Conservation (phyloP, 1,139 yeast species). For the Candida sp. region DNA sequence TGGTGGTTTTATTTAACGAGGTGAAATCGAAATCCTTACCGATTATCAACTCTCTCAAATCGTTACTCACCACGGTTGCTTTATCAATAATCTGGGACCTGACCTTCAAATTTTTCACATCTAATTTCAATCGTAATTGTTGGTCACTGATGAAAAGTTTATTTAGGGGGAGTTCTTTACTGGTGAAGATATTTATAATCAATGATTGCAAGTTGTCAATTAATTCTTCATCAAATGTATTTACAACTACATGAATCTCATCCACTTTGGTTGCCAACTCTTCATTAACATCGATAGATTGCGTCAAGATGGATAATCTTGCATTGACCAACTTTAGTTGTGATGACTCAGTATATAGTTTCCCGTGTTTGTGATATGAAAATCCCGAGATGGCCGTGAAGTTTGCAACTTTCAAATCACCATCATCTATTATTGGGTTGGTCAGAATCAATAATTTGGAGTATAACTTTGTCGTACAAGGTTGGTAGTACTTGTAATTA, state of each 20-base stretch:
- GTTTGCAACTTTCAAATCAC: constrained; percentile 21
- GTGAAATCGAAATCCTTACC: constrained; percentile 5
- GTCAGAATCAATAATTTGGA: constrained; percentile 21
- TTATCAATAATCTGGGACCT: constrained; percentile 11
- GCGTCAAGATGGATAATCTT: constrained; percentile 22
- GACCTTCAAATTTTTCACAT: constrained; percentile 7
- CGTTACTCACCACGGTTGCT: not conserved
- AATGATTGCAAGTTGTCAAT: constrained; percentile 9
- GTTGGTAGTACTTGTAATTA: constrained; percentile 32
- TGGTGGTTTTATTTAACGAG: constrained; percentile 2
- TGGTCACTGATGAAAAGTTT: constrained; percentile 13
- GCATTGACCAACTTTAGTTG: constrained; percentile 25
- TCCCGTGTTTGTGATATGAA: constrained; percentile 8
- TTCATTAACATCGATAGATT: constrained; percentile 26
- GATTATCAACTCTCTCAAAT: constrained; percentile 9
- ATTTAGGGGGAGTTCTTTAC: constrained; percentile 6
- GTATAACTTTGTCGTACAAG: constrained; percentile 30
- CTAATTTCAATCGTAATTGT: constrained; percentile 10
- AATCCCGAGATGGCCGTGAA: constrained; percentile 25
- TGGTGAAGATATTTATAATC: constrained; percentile 3
- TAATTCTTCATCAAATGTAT: constrained; percentile 4
- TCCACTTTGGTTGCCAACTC: constrained; percentile 19
- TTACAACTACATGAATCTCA: constrained; percentile 19
- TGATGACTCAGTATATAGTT: constrained; percentile 4
- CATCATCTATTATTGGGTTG: constrained; percentile 17